A percentile compares a stretch with the other conserved stretches of the same genome.
Conservation (phyloP, 2,329 filamentous ascomycete species). For the Balansia obtecta region DNA sequence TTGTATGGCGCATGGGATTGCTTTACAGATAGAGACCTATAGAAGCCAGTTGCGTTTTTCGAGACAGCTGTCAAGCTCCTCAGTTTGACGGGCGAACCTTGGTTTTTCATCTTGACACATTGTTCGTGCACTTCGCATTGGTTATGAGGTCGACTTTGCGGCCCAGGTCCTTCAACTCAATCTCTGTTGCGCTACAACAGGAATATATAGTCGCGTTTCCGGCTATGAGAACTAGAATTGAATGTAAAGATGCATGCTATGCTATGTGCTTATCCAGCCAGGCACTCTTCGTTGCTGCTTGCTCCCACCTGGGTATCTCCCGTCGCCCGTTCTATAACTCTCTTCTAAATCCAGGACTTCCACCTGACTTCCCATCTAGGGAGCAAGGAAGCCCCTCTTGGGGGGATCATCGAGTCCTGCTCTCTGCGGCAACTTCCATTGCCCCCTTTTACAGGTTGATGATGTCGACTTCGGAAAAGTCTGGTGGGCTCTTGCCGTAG, state of each 20-base stretch:
- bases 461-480: slow-evolving; percentile 79
- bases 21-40: too few species aligned
- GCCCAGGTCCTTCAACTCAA: not conserved
- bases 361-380: not conserved
- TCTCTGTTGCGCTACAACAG: not conserved
- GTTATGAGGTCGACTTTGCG: too few species aligned
- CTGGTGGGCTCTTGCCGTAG: slow-evolving; percentile 74
- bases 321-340: too few species aligned
- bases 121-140: too few species aligned
- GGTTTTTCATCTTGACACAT: too few species aligned
- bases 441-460: slow-evolving; percentile 53
- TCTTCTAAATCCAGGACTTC: not conserved
- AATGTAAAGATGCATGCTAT: slow-evolving; percentile 1
- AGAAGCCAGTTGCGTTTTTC: too few species aligned
- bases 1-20: too few species aligned
- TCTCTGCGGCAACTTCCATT: not conserved
- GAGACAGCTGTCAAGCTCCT: too few species aligned
- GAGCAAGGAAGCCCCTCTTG: not conserved
- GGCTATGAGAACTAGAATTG: not conserved
- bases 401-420: not conserved
- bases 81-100: too few species aligned
- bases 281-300: not conserved
- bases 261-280: not conserved
- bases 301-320: not conserved
- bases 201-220: not conserved